These are phyloP conservation scores for Yarrowia sp. DNA, from an alignment of 805 yeast genomes.

Conservation along the genomic window DNA sequence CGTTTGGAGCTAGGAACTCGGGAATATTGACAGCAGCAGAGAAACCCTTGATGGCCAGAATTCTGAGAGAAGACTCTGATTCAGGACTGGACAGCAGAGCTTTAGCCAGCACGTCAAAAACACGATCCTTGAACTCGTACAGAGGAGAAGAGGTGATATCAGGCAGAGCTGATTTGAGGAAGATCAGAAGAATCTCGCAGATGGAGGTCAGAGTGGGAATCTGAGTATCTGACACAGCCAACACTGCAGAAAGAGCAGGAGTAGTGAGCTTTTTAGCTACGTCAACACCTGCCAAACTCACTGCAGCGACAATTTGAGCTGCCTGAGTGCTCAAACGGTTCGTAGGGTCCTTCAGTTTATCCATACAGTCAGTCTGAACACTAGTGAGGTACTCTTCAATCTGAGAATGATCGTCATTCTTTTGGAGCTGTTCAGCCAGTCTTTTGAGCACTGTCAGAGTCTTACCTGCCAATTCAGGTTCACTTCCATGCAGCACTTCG, in stretches of 20 bases:
- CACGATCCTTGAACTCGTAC: conserved; percentile 56
- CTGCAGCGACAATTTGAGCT: conserved; percentile 54
- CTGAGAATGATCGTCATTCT: conserved; percentile 36
- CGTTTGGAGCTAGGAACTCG: conserved; percentile 51
- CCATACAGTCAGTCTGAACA: conserved; percentile 46
- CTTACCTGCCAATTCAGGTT: conserved; percentile 42
- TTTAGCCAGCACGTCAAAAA: conserved; percentile 66
- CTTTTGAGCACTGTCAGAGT: conserved; percentile 48
- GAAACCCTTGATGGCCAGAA: conserved; percentile 64
- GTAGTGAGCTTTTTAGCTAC: conserved; percentile 45
- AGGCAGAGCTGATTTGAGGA: conserved; percentile 49
- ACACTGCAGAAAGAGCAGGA: conserved; percentile 46
- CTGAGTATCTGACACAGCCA: conserved; percentile 49
- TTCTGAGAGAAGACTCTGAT: conserved; percentile 66
- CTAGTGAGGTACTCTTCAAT: conserved; percentile 42
- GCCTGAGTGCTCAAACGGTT: conserved; percentile 62
- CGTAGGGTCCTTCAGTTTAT: conserved; percentile 50
- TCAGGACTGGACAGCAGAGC: conserved; percentile 62
- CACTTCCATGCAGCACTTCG: conserved; percentile 83
- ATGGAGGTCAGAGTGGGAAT: conserved; percentile 47
- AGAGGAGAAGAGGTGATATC: conserved; percentile 38
- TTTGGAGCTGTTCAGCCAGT: conserved; percentile 44
- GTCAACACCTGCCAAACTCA: conserved; percentile 49
- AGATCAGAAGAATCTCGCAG: conserved; percentile 54
- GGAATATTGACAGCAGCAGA: conserved; percentile 53